These are phyloP conservation scores for Fusarium ambrosium DNA, from an alignment of 2,329 filamentous ascomycete genomes.

Conservation along the genomic window DNA sequence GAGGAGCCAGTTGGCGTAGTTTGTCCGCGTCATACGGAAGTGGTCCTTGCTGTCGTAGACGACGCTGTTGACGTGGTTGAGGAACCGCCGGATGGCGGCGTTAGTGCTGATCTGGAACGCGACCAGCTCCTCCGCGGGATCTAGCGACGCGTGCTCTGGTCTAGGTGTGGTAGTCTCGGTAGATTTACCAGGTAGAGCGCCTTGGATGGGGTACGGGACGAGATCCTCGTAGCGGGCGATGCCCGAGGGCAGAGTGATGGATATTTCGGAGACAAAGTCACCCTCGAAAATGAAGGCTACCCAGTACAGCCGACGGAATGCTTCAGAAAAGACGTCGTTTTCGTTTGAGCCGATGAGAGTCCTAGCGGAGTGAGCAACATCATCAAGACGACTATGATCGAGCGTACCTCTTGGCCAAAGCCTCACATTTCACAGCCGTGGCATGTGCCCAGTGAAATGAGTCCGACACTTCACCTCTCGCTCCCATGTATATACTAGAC, in stretches of 20 bases:
- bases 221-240: constrained; percentile 49
- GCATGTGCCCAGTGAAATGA: constrained; percentile 46
- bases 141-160: neutral
- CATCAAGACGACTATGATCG: neutral
- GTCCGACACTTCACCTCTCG: constrained; percentile 40
- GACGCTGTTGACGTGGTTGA: constrained; percentile 49
- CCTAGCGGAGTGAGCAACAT: neutral
- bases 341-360: neutral
- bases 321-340: constrained; percentile 25
- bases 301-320: constrained; percentile 48
- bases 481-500: constrained; percentile 45
- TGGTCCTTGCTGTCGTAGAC: constrained; percentile 48
- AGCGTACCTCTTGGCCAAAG: constrained; percentile 32
- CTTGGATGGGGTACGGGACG: constrained; percentile 23
- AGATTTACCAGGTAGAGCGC: neutral
- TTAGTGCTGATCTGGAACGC: constrained; percentile 51
- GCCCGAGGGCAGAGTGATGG: constrained; percentile 46
- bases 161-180: neutral
- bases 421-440: constrained; percentile 47
- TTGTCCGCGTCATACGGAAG: constrained; percentile 29
- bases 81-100: constrained; percentile 48
- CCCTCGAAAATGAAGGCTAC: constrained; percentile 49
- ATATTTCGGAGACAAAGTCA: constrained; percentile 50
- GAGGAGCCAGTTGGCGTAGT: constrained; percentile 47
- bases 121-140: constrained; percentile 41